Conservation (phyloP, 1,139 yeast genomes). For the Nakaseomyces nivariensis region DNA sequence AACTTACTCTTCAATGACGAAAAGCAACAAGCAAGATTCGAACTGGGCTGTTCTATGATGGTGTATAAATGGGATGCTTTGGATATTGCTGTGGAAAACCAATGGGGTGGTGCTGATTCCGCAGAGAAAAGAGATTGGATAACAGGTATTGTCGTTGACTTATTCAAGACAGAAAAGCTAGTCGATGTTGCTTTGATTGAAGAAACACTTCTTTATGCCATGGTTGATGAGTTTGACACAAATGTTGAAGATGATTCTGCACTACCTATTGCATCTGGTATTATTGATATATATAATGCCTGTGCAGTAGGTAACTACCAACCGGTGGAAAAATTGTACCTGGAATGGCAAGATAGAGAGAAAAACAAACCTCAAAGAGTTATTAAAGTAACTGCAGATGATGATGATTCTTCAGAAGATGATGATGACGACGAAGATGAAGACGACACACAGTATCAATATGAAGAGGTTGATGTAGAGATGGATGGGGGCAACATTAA, state of each 20-base stretch:
- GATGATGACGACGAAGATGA: constrained; percentile 34
- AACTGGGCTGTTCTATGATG: constrained; percentile 89
- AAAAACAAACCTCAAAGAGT: constrained; percentile 31
- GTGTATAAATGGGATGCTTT: constrained; percentile 83
- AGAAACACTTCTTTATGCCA: constrained; percentile 74
- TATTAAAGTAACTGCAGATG: constrained; percentile 37
- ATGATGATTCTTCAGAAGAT: constrained; percentile 41
- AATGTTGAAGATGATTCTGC: constrained; percentile 86
- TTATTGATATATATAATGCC: constrained; percentile 58
- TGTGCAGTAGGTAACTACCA: constrained; percentile 45
- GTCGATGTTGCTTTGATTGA: constrained; percentile 77
- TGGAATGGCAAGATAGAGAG: constrained; percentile 48
- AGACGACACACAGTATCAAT: constrained; percentile 29
- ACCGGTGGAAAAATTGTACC: constrained; percentile 50
- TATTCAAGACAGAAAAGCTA: constrained; percentile 49
- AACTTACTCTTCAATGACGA: constrained; percentile 48
- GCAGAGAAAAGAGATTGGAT: constrained; percentile 93
- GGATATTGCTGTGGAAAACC: constrained; percentile 83
- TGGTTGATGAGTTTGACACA: constrained; percentile 91
- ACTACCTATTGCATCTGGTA: constrained; percentile 54
- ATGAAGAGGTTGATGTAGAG: constrained; percentile 24
- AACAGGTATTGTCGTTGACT: constrained; percentile 69
- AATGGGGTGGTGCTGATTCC: constrained; percentile 94
- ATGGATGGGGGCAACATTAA: constrained; percentile 29
- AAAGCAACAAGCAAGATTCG: constrained; percentile 73